A percentile compares a stretch with the other conserved stretches of the same genome.
phyloP scores from a whole-genome alignment of 169 alveolate species.

The Cryptosporidium parvum region DNA sequence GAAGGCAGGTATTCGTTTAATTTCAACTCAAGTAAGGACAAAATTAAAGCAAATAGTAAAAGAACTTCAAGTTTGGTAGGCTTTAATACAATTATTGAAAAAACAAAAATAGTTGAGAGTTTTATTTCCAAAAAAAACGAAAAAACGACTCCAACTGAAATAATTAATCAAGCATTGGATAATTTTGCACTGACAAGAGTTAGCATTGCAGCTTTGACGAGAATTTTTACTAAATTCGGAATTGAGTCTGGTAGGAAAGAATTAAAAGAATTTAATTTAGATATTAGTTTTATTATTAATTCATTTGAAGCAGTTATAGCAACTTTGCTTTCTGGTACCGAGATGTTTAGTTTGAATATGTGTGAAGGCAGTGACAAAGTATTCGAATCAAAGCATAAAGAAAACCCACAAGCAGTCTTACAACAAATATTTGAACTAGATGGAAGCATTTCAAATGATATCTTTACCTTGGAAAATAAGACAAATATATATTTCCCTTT shows the following conservation, averaged over 20 bases:
- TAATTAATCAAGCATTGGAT: neutral
- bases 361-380: neutral
- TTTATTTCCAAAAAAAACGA: neutral
- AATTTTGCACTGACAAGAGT: conserved; percentile 23
- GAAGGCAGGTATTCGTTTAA: conserved; percentile 24
- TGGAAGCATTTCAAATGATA: conserved; percentile 40
- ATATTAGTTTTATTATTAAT: neutral
- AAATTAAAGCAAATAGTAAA: neutral
- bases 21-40: neutral
- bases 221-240: neutral
- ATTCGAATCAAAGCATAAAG: neutral
- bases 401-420: neutral
- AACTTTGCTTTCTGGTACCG: conserved; percentile 16
- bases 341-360: neutral
- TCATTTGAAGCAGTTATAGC: conserved; percentile 1
- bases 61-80: neutral
- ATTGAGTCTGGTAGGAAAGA: neutral
- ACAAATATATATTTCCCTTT: conserved; percentile 4
- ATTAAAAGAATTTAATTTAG: neutral
- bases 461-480: conserved; percentile 31
- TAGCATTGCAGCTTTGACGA: conserved; percentile 16
- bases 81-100: neutral
- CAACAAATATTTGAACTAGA: conserved; percentile 39
- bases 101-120: neutral
- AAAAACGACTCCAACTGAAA: neutral